Evolutionary conservation across 1,139 yeast species (phyloP).

Genomic region (Candida glucosophila): DNA sequence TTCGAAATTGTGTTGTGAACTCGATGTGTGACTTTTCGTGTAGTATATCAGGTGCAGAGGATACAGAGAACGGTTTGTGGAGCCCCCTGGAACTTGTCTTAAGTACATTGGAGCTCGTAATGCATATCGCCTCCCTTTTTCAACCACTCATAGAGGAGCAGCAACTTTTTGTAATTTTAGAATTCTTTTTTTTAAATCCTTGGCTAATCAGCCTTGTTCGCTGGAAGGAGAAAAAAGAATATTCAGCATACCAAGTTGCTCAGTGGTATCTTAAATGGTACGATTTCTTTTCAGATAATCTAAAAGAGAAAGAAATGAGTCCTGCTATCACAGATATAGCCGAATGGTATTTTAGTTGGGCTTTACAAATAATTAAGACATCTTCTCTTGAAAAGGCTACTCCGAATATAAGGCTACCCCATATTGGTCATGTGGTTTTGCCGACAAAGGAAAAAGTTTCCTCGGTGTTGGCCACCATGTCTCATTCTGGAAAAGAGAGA

Average conservation of each 20-base stretch:
- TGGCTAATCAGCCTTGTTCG: constrained; percentile 9
- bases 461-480: constrained; percentile 5
- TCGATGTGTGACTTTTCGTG: too few relatives aligned
- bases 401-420: constrained; percentile 9
- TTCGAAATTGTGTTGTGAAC: too few relatives aligned
- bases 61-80: too few relatives aligned
- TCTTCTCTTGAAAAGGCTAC: neutral
- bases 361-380: constrained; percentile 8
- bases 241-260: constrained; percentile 3
- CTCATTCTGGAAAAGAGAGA: too few relatives aligned
- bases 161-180: constrained; percentile 11
- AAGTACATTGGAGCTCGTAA: too few relatives aligned
- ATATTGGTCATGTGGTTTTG: constrained; percentile 7
- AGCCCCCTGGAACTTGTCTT: too few relatives aligned
- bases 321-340: constrained; percentile 5
- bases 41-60: too few relatives aligned
- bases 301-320: neutral
- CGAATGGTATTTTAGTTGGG: constrained; percentile 20
- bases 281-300: constrained; percentile 4
- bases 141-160: constrained; percentile 1
- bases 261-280: constrained; percentile 11
- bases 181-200: constrained; percentile 25
- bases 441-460: constrained; percentile 6
- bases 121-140: neutral
- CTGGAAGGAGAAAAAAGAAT: constrained; percentile 1